Conservation (phyloP, 2,329 filamentous ascomycete genomes). For the Samsoniella hepiali region DNA sequence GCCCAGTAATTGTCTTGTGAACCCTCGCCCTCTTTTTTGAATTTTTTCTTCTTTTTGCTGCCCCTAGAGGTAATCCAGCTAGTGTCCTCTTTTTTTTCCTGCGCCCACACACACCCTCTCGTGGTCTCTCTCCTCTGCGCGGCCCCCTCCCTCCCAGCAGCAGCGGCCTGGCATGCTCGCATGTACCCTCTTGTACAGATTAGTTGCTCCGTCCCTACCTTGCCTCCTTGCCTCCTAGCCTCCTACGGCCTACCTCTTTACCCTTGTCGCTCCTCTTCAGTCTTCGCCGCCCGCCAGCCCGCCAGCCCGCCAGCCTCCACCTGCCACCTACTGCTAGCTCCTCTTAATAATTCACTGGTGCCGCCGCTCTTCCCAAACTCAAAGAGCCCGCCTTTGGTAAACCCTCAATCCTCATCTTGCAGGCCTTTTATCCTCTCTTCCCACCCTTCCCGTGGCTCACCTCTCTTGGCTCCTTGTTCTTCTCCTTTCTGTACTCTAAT, state of each 20-base stretch:
- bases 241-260: neutral
- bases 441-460: neutral
- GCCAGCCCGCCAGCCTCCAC: constrained; percentile 11
- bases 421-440: neutral
- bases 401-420: neutral
- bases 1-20: constrained; percentile 14
- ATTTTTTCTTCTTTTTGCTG: neutral
- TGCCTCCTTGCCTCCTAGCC: neutral
- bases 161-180: neutral
- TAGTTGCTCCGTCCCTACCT: no score
- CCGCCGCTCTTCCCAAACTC: constrained; percentile 5
- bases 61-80: neutral
- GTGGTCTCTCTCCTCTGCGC: neutral
- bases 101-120: constrained; percentile 6
- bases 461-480: neutral
- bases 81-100: constrained; percentile 1
- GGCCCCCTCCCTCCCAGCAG: neutral
- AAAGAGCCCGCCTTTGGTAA: constrained; percentile 6
- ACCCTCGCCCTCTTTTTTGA: neutral
- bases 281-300: neutral
- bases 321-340: constrained; percentile 4
- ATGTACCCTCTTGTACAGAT: constrained; percentile 10
- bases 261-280: neutral
- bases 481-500: neutral
- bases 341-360: constrained; percentile 15